Conservation (phyloP, 2,329 filamentous ascomycete genomes). For the Chalaropsis ovoidea region DNA sequence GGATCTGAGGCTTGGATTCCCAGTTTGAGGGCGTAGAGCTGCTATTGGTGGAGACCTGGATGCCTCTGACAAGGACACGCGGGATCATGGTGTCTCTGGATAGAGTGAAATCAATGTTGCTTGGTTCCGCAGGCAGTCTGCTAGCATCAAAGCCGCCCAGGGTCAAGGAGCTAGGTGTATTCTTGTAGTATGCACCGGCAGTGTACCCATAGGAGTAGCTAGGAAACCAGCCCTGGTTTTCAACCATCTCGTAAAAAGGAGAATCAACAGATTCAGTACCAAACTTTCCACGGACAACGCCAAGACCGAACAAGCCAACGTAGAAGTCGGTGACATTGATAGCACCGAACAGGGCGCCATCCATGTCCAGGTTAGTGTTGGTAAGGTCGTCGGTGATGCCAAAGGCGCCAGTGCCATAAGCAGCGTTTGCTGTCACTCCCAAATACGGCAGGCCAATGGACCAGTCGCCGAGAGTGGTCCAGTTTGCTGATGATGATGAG, state of each 20-base stretch:
- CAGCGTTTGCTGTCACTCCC: slow-evolving; percentile 50
- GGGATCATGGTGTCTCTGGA: slow-evolving; percentile 46
- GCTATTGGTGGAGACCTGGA: slow-evolving; percentile 36
- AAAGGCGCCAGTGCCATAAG: slow-evolving; percentile 50
- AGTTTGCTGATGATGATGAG: slow-evolving; percentile 44
- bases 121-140: slow-evolving; percentile 44
- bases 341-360: slow-evolving; percentile 40
- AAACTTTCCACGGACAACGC: slow-evolving; percentile 46
- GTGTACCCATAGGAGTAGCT: slow-evolving; percentile 69
- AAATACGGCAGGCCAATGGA: slow-evolving; percentile 50
- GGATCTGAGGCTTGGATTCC: slow-evolving; percentile 33
- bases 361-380: slow-evolving; percentile 35
- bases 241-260: slow-evolving; percentile 48
- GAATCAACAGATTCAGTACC: slow-evolving; percentile 40
- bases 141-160: slow-evolving; percentile 58
- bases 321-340: slow-evolving; percentile 49
- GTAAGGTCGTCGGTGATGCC: slow-evolving; percentile 35
- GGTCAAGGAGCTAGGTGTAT: slow-evolving; percentile 47
- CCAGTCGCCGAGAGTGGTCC: slow-evolving; percentile 50
- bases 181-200: slow-evolving; percentile 57
- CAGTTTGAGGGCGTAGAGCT: slow-evolving; percentile 33
- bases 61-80: slow-evolving; percentile 50
- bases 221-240: slow-evolving; percentile 50
- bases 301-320: slow-evolving; percentile 47
- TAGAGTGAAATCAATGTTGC: slow-evolving; percentile 51